These are phyloP conservation scores for Pestalotiopsis fici DNA, from an alignment of 2,329 filamentous ascomycete species.

Conservation along the genomic window DNA sequence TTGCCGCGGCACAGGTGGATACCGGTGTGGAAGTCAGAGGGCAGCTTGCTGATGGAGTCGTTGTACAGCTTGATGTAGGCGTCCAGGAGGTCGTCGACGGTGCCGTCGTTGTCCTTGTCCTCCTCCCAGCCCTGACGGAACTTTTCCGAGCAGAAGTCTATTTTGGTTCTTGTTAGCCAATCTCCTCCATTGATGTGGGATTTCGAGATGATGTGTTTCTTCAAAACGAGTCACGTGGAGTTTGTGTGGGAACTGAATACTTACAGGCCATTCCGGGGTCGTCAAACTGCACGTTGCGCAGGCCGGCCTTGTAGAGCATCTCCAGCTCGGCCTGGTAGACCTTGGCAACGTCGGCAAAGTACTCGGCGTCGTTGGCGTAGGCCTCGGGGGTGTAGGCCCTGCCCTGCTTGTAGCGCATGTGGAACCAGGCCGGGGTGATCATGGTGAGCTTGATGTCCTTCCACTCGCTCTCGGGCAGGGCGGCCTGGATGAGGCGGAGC, in stretches of 20 bases:
- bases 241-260: conserved; percentile 24
- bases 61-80: conserved; percentile 80
- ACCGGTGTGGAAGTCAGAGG: conserved; percentile 72
- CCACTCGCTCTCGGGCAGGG: conserved; percentile 49
- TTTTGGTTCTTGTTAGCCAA: not conserved
- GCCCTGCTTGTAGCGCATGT: conserved; percentile 58
- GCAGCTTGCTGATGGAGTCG: conserved; percentile 63
- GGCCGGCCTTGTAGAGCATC: conserved; percentile 61
- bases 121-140: conserved; percentile 71
- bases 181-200: no score
- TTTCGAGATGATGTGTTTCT: not conserved
- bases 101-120: conserved; percentile 67
- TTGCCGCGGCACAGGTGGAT: conserved; percentile 75
- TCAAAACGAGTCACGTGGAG: not conserved
- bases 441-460: conserved; percentile 54
- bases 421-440: conserved; percentile 56
- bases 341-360: conserved; percentile 66
- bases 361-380: conserved; percentile 59
- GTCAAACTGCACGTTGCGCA: conserved; percentile 68
- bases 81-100: conserved; percentile 70
- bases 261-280: conserved; percentile 68
- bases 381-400: conserved; percentile 57
- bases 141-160: conserved; percentile 73
- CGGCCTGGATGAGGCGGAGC: conserved; percentile 46
- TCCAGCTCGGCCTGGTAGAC: conserved; percentile 65